A percentile compares a stretch with the other conserved stretches of the same genome.
Conservation (phyloP, 495 filamentous ascomycete genomes). For the Penicillium desertorum region DNA sequence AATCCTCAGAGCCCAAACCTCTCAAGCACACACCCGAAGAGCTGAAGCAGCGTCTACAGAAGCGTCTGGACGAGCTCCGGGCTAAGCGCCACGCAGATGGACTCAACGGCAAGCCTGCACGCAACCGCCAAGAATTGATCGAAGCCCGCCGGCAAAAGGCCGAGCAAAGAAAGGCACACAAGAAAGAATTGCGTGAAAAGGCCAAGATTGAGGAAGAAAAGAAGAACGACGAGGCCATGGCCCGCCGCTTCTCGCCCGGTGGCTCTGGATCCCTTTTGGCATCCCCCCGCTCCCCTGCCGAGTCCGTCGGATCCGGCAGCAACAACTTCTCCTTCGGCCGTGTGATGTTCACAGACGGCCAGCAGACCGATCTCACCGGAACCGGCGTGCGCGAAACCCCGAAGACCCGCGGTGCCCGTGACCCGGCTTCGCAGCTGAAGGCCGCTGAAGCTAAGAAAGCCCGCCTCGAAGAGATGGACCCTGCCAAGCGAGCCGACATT, state of each 20-base stretch:
- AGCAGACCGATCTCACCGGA: slow-evolving; percentile 67
- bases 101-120: slow-evolving; percentile 71
- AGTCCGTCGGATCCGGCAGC: slow-evolving; percentile 39
- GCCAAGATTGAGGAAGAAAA: slow-evolving; percentile 73
- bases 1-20: slow-evolving; percentile 39
- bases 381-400: slow-evolving; percentile 54
- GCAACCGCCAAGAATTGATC: slow-evolving; percentile 83
- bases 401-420: slow-evolving; percentile 74
- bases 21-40: slow-evolving; percentile 61
- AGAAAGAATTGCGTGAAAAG: slow-evolving; percentile 73
- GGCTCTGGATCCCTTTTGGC: slow-evolving; percentile 56
- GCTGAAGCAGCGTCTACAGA: slow-evolving; percentile 71
- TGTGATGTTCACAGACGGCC: slow-evolving; percentile 82
- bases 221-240: slow-evolving; percentile 66
- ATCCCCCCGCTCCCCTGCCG: slow-evolving; percentile 52
- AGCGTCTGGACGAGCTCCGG: slow-evolving; percentile 78
- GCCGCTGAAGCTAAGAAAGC: slow-evolving; percentile 69
- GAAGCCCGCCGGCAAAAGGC: slow-evolving; percentile 86
- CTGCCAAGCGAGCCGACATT: slow-evolving; percentile 76
- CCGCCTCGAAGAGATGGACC: slow-evolving; percentile 67
- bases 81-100: slow-evolving; percentile 80
- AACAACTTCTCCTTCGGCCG: slow-evolving; percentile 85
- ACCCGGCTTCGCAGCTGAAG: slow-evolving; percentile 72
- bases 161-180: slow-evolving; percentile 77
- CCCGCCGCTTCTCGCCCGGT: slow-evolving; percentile 52